Base-by-base conservation (phyloP, 345 rosid genomes). In the Moringa oleifera region DNA sequence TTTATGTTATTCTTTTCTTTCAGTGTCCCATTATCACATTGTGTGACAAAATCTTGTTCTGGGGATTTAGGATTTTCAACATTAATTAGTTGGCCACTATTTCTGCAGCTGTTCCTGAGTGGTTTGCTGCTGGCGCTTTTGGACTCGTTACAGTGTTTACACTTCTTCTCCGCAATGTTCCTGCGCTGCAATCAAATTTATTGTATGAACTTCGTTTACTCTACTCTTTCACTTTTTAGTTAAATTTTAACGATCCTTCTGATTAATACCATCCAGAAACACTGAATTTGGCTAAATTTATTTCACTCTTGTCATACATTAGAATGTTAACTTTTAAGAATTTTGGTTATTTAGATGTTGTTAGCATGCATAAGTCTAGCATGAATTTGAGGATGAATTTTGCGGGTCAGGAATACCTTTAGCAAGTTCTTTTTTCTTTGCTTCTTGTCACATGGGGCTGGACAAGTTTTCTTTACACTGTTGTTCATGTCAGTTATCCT, bases 111-210 rank as follows among this genome's bases (percentile, higher is more conserved):
- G 92, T 90, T 24, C 98, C 98, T 13, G 95, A 90, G 76, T 93
- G 98, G 97, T 83, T 93, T 77, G 98, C 97, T 61, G 96, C 98
- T 57, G 94, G 87, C 22, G 80, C 97, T 51, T 93, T 93, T 77
- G 98, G 94, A 76, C 62, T 87, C 69, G 88, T 86, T 70, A 80
- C 98, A 16, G 59, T 88, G 70, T 88, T 86, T 53, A 83, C 98
- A 13, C 69, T 88, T 75, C 95, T 90, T 77, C 87, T 93, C 57
- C 87, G 92, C 49, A 93, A 90, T 66, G 98, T 93, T 6, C 98
- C 97, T 25, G 85, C 85, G 49, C 58, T 88, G 75, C 98, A 93
- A 67, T 77, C 96, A 64, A 78, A 88, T 83, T 68, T 93, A 78
- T 58, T 83, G 98, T 90, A 83, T 75, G 89, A 57, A 49, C 18